These are phyloP conservation scores for Fraxinus baroniana DNA, from an alignment of 305 asterid species.

Conservation along the genomic window DNA sequence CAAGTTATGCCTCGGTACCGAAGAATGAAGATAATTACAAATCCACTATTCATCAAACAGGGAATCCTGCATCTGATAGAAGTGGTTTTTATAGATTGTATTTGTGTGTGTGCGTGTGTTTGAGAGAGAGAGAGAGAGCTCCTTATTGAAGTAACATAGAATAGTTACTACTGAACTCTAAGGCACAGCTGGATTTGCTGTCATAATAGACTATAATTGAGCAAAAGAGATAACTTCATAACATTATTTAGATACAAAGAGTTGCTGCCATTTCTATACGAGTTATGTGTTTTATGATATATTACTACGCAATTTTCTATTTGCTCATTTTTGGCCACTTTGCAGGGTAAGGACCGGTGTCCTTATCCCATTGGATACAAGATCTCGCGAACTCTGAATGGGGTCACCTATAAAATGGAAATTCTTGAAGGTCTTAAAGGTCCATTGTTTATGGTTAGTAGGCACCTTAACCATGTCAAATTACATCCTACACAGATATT, in stretches of 20 bases:
- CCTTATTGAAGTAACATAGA: not conserved
- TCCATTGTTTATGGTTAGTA: constrained; percentile 74
- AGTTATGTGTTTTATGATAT: constrained; percentile 14
- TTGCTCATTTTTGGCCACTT: constrained; percentile 23
- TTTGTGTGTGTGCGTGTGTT: not conserved
- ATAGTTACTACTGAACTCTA: constrained; percentile 14
- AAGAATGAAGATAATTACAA: not conserved
- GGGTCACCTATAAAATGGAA: constrained; percentile 70
- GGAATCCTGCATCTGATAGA: not conserved
- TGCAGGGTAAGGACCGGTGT: constrained; percentile 92
- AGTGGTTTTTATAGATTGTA: not conserved
- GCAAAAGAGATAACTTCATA: not conserved
- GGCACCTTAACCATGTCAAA: constrained; percentile 19
- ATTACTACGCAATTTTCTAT: not conserved
- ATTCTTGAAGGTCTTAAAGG: constrained; percentile 87
- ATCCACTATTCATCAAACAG: not conserved
- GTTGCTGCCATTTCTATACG: constrained; percentile 4
- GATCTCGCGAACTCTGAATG: constrained; percentile 72
- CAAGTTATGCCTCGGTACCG: not conserved
- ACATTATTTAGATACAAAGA: not conserved
- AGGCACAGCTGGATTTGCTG: constrained; percentile 14
- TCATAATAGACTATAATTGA: constrained; percentile 9
- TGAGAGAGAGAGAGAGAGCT: not conserved
- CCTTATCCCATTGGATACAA: constrained; percentile 94
- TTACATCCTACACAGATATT: constrained; percentile 1